Evolutionary conservation across 2,329 filamentous ascomycete genomes (phyloP).

Genomic region (Myriosclerotinia duriaeana): DNA sequence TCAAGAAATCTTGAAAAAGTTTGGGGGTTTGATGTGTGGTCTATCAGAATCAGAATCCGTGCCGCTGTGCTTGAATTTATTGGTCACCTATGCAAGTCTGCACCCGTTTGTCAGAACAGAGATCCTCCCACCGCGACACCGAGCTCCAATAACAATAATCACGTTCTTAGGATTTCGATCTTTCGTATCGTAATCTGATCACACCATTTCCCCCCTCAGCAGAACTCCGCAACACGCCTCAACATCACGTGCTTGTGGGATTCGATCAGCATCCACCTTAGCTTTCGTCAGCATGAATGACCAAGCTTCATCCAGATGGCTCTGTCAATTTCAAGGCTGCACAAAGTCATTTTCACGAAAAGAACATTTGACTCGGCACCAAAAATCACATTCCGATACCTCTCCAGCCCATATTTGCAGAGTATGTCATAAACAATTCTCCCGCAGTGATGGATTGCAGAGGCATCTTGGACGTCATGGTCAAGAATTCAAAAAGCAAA

Average conservation of each 20-base stretch:
- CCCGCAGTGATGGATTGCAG: slow-evolving; percentile 37
- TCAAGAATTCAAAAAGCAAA: slow-evolving; percentile 31
- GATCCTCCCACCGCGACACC: neutral
- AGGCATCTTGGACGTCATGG: slow-evolving; percentile 36
- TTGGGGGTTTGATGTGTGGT: too few relatives aligned
- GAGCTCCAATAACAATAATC: too few relatives aligned
- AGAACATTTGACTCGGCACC: slow-evolving; percentile 36
- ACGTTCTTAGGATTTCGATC: neutral
- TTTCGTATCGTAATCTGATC: neutral
- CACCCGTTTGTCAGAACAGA: neutral
- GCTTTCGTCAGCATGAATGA: neutral
- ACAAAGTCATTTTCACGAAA: slow-evolving; percentile 35
- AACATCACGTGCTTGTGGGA: neutral
- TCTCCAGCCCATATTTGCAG: slow-evolving; percentile 27
- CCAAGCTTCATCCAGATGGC: slow-evolving; percentile 7
- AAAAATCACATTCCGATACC: slow-evolving; percentile 31
- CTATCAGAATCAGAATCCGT: too few relatives aligned
- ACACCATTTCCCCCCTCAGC: neutral
- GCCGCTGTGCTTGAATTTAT: too few relatives aligned
- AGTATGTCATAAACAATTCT: slow-evolving; percentile 34
- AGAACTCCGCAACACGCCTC: neutral
- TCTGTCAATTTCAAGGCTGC: slow-evolving; percentile 31
- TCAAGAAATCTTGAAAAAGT: too few relatives aligned
- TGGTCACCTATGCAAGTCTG: neutral
- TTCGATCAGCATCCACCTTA: slow-evolving; percentile 1